phyloP scores from a whole-genome alignment of 2,329 filamentous ascomycete genomes.

The Teratosphaeria zuluensis region DNA sequence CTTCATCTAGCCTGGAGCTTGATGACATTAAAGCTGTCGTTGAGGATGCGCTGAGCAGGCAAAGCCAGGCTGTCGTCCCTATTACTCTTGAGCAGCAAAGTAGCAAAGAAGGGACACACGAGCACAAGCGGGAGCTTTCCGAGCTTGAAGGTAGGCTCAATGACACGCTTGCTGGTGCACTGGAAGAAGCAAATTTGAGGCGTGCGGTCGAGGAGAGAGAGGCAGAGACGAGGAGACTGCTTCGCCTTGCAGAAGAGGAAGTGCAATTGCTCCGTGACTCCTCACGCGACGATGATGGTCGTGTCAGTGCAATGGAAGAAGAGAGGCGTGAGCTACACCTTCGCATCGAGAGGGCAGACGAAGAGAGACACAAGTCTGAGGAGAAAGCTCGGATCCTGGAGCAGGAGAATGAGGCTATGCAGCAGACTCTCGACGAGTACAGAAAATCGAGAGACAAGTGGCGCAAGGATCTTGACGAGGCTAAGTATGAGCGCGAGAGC shows the following conservation, averaged over 20 bases:
- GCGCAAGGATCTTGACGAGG: conserved; percentile 48
- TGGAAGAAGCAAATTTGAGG: conserved; percentile 34
- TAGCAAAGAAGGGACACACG: conserved; percentile 8
- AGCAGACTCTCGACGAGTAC: conserved; percentile 55
- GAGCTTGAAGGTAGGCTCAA: conserved; percentile 24
- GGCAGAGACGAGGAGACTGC: conserved; percentile 31
- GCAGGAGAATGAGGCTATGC: conserved; percentile 51
- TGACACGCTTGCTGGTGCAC: conserved; percentile 25
- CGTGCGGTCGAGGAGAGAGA: conserved; percentile 36
- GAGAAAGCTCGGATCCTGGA: conserved; percentile 33
- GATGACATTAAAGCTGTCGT: conserved; percentile 32
- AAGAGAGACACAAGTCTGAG: conserved; percentile 18
- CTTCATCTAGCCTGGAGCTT: conserved; percentile 34
- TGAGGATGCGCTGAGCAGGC: conserved; percentile 24
- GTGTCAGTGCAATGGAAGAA: conserved; percentile 32
- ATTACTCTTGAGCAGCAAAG: conserved; percentile 14
- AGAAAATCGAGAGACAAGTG: conserved; percentile 50
- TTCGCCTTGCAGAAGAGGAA: conserved; percentile 42
- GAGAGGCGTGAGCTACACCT: conserved; percentile 32
- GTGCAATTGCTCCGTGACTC: conserved; percentile 35
- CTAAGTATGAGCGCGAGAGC: conserved; percentile 56
- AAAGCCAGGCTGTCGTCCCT: conserved; percentile 19
- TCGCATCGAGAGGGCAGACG: conserved; percentile 28
- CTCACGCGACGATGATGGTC: conserved; percentile 33
- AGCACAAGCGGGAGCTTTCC: conserved; percentile 18